A percentile compares a stretch with the other conserved stretches of the same genome.
Conservation (phyloP, 371 early-diverging fungal genomes). For the Conidiobolus incongruus region DNA sequence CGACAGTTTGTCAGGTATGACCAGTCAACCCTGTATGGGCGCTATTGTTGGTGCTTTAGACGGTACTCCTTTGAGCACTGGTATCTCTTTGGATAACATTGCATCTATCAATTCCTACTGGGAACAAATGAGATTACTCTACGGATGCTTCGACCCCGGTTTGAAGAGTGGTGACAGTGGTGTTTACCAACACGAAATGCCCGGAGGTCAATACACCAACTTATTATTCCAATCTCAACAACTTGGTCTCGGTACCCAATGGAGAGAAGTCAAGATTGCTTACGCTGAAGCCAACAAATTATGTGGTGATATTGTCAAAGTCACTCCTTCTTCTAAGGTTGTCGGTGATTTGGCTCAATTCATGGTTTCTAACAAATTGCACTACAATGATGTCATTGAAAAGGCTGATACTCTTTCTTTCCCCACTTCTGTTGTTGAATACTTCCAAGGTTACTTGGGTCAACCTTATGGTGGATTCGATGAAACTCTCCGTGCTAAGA, state of each 20-base stretch:
- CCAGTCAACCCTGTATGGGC: conserved; percentile 92
- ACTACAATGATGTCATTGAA: conserved; percentile 45
- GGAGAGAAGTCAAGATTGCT: conserved; percentile 82
- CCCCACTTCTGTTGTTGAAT: conserved; percentile 84
- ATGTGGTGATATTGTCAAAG: conserved; percentile 90
- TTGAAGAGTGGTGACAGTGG: conserved; percentile 70
- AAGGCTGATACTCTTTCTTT: conserved; percentile 57
- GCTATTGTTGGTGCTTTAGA: conserved; percentile 70
- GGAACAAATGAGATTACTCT: conserved; percentile 82
- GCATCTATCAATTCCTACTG: conserved; percentile 77
- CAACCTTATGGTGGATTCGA: conserved; percentile 88
- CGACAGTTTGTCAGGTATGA: conserved; percentile 87
- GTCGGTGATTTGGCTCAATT: conserved; percentile 94
- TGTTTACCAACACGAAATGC: conserved; percentile 90
- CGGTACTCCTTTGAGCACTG: conserved; percentile 49
- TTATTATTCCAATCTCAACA: conserved; percentile 87
- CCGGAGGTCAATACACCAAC: conserved; percentile 93
- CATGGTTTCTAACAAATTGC: conserved; percentile 73
- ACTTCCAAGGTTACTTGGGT: conserved; percentile 87
- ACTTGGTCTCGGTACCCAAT: conserved; percentile 74
- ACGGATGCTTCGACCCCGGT: conserved; percentile 84
- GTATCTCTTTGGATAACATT: conserved; percentile 51
- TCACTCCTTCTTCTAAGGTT: conserved; percentile 90
- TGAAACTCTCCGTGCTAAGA: conserved; percentile 61
- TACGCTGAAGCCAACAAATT: conserved; percentile 74